Evolutionary conservation across 768 basidiomycete species (phyloP), one percentile per base, ranked within the genome.

Genomic region (Chalciporus chontae): DNA sequence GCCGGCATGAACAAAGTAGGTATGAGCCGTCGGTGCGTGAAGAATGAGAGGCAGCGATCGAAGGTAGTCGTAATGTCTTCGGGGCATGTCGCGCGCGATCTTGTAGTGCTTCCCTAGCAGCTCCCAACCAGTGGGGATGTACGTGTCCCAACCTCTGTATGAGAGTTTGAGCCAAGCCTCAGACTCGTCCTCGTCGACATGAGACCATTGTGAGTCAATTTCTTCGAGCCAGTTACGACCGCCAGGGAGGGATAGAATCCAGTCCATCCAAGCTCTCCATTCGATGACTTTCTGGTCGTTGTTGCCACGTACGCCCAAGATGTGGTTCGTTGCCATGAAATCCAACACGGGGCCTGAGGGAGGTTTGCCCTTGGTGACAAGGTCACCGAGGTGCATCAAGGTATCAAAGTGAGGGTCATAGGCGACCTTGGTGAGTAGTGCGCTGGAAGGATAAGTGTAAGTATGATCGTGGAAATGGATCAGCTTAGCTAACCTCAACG

Each of bases 271-370:
- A 2, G 76, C 72, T 21, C 84, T 76, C 94, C 94, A 96, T 69
- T 95, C 88, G 40, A 97, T 77, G 39, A 94, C 81, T 54, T 78
- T 78, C 68, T 97, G 92, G 70, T 98, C 94, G 62, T 97, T 91
- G 65, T 98, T 98, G 0, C 95, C 94, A 26, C 94, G 81, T 3
- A 96, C 91, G 14, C 92, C 93, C 19, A 77, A 77, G 38, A 91
- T 73, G 44, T 81, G 78, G 58, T 85, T 64, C 8, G 69, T 60
- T 3, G 82, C 69, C 76, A 96, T 76, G 66, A 79, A 90, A 7
- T 73, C 67, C 8, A 95, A 69, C 17, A 87, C 75, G 6, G 77
- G 72, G 51, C 85, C 66, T 0, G 88, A 86, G n/a, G 77, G 76
- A 31, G 76, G 54, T 46, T 78, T 75, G 0, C 76, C 65, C 66